Evolutionary conservation across 495 filamentous ascomycete species (phyloP), one percentile per base, ranked within the genome.

Genomic region (Aspergillus kassunensis): DNA sequence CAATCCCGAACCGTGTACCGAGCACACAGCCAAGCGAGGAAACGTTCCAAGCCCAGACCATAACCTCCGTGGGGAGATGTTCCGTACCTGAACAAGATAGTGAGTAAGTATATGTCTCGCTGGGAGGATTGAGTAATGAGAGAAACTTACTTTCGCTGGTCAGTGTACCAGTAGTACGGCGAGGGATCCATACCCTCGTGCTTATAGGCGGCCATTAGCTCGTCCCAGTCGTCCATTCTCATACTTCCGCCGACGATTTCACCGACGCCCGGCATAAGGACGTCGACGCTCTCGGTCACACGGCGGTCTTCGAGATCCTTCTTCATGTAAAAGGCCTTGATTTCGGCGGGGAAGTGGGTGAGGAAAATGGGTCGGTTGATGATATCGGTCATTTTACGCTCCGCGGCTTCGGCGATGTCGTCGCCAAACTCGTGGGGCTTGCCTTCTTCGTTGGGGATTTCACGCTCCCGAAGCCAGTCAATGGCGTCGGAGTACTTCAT

Each of bases 291-390:
- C 79, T 99, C 93, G 1, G 93, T 99, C 30, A 96, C 88, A n/a
- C 91, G 82, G 42, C 73, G 76, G 63, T 98, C 93, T 13, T 80
- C 66, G 11, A 75, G 75, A 53, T 91, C 93, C 72, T 90, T 95
- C 78, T 90, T 89, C 93, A 99, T 99, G 75, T 99, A 99, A 72
- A 99, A 99, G 4, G 93, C 89, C 80, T 99, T 99, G 80, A 99
- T 95, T 70, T 92, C 88, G 29, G 85, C 86, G 1, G 93, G 93
- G 81, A 99, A 99, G 72, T 96, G 90, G 5, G 91, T 97, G 13
- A 99, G 77, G 76, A 99, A 90, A 69, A 99, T 96, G 30, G 93
- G 93, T 49, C 82, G 72, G 80, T 90, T 90, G 75, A 99, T 95
- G 52, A 86, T 87, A 61, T 97, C 93, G 10, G 92, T 97, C 95